Evolutionary conservation across 1,139 yeast genomes (phyloP), one percentile per base, ranked within the genome.

Genomic region (Yamadazyma mexicana): DNA sequence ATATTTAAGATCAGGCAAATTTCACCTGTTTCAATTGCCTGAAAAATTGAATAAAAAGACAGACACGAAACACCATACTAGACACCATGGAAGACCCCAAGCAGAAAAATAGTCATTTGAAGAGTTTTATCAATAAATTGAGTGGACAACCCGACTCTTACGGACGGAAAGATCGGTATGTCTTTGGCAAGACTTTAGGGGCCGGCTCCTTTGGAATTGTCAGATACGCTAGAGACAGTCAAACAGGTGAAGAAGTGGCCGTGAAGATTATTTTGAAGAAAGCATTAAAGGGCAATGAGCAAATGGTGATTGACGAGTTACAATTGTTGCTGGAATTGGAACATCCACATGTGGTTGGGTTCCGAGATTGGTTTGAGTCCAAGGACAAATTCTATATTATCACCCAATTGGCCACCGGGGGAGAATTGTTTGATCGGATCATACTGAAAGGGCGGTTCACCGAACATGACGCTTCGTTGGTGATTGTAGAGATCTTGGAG

Each of bases 171-270:
- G 60, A 72, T 33, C 71, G 75, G 45, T 87, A 85, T 54, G 73
- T 79, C 3, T 84, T 87, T 58, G 95, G 94, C 8, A 77, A 76
- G 48, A 85, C 94, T 0, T 65, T 89, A 14, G 97, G 97, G 5
- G 96, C 95, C 1, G 97, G 97, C 2, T 79, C 95, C 1, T 89
- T 86, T 66, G 96, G 97, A 25, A 83, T 87, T 16, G 97, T 89
- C 4, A 73, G 95, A 50, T 79, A 80, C 50, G 96, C 96, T 1
- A 68, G 81, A 35, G 75, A 77, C 51, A 64, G 68, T 43, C 61
- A 62, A 17, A 79, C 83, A 5, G 69, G 73, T 33, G 88, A 85
- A 49, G 81, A 85, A 42, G 95, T 87, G 15, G 97, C 97, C 1
- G 79, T 89, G 45, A 89, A 89, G 66, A 86, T 89, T 50, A 81